Evolutionary conservation across 2,329 filamentous ascomycete species (phyloP).

Genomic region (Cephalotrichum gorgonifer): DNA sequence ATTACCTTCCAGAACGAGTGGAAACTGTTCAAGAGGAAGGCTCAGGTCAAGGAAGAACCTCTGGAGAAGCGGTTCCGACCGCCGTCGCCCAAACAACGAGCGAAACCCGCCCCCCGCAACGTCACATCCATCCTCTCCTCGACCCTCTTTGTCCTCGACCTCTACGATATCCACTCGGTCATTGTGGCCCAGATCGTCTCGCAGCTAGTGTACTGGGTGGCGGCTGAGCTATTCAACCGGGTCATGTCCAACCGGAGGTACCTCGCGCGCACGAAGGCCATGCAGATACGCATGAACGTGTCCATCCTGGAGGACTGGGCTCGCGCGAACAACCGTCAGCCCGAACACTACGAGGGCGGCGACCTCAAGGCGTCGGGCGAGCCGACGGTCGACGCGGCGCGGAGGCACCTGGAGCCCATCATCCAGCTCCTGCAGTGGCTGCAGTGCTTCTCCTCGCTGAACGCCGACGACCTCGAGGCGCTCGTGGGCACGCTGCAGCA

Average conservation of each 20-base stretch:
- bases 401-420: slow-evolving; percentile 76
- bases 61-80: slow-evolving; percentile 84
- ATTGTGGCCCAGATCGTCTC: slow-evolving; percentile 87
- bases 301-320: slow-evolving; percentile 96
- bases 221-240: slow-evolving; percentile 92
- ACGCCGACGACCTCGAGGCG: slow-evolving; percentile 74
- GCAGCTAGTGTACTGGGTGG: slow-evolving; percentile 92
- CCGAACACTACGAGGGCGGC: slow-evolving; percentile 91
- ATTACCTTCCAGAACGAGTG: slow-evolving; percentile 97
- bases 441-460: slow-evolving; percentile 91
- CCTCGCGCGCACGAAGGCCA: slow-evolving; percentile 89
- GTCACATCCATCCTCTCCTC: slow-evolving; percentile 93
- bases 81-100: slow-evolving; percentile 84
- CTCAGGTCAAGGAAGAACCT: slow-evolving; percentile 82
- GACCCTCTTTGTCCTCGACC: slow-evolving; percentile 89
- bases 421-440: slow-evolving; percentile 96
- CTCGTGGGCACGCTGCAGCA: slow-evolving; percentile 84
- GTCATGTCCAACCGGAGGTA: slow-evolving; percentile 96
- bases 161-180: slow-evolving; percentile 98
- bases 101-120: slow-evolving; percentile 86
- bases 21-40: slow-evolving; percentile 91
- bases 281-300: slow-evolving; percentile 99
- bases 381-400: slow-evolving; percentile 72
- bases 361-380: slow-evolving; percentile 80
- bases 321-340: slow-evolving; percentile 80